Evolutionary conservation across 2,329 filamentous ascomycete genomes (phyloP).

Genomic region (Cladosporium sp.): DNA sequence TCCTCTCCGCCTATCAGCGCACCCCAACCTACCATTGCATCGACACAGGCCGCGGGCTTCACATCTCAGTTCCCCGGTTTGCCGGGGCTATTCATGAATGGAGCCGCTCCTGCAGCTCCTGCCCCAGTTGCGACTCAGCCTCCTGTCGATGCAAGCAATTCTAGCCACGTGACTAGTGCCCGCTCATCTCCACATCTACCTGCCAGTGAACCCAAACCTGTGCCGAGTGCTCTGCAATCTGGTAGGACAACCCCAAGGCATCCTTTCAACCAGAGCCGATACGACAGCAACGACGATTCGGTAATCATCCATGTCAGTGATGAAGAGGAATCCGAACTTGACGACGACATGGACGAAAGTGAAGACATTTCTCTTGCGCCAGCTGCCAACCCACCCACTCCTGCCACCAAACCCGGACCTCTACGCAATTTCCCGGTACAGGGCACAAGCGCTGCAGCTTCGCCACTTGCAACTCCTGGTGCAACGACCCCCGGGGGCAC

Average conservation of each 20-base stretch:
- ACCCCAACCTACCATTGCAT: no score
- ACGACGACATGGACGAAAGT: slow-evolving; percentile 6
- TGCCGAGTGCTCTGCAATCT: not conserved
- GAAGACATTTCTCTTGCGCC: not conserved
- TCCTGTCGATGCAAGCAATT: not conserved
- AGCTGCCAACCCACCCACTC: not conserved
- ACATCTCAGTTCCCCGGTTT: slow-evolving; percentile 15
- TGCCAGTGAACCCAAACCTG: not conserved
- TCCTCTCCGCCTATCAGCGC: no score
- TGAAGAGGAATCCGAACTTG: slow-evolving; percentile 22
- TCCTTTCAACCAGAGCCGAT: slow-evolving; percentile 55
- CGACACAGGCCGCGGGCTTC: not conserved
- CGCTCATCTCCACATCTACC: not conserved
- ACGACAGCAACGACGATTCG: slow-evolving; percentile 48
- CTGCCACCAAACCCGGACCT: not conserved
- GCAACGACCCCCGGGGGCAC: slow-evolving; percentile 18
- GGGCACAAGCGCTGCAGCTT: not conserved
- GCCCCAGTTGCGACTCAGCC: not conserved
- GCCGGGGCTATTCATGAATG: slow-evolving; percentile 27
- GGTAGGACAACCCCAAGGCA: slow-evolving; percentile 46
- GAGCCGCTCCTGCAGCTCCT: slow-evolving; percentile 1
- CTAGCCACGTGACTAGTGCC: not conserved
- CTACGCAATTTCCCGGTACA: slow-evolving; percentile 5
- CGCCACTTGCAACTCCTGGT: slow-evolving; percentile 2
- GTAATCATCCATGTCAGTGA: slow-evolving; percentile 82